Evolutionary conservation across 1,284 basidiomycete genomes (phyloP).

Genomic region (Phlebopus sp.): DNA sequence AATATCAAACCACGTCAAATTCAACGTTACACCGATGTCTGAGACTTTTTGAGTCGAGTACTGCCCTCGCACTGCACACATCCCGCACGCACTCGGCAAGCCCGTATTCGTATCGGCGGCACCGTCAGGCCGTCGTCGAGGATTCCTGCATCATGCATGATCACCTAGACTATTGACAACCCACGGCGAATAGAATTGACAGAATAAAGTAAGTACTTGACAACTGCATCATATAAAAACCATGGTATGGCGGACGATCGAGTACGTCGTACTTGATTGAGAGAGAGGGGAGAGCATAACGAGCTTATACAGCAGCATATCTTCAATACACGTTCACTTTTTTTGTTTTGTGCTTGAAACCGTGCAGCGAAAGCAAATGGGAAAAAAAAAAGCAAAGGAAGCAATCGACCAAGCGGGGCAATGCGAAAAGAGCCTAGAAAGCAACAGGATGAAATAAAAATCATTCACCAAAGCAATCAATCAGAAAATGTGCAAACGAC

Average conservation of each 20-base stretch:
- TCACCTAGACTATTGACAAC: too few species aligned
- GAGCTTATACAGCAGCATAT: slow-evolving; percentile 4
- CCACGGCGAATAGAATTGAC: slow-evolving; percentile 2
- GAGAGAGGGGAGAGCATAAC: slow-evolving; percentile 2
- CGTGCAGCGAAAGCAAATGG: too few species aligned
- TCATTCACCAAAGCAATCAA: background rate
- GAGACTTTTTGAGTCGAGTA: too few species aligned
- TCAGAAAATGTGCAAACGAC: background rate
- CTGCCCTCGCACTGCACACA: too few species aligned
- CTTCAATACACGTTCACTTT: slow-evolving; percentile 1
- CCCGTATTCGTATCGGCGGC: too few species aligned
- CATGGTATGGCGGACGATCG: background rate
- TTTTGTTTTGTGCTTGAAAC: background rate
- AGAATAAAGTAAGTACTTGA: slow-evolving; percentile 4
- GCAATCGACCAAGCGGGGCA: background rate
- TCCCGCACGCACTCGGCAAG: too few species aligned
- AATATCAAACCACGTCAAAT: too few species aligned
- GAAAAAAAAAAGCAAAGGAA: background rate
- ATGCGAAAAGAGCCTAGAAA: slow-evolving; percentile 5
- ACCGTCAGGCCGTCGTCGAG: too few species aligned
- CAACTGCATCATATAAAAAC: slow-evolving; percentile 3
- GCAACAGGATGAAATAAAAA: slow-evolving; percentile 1
- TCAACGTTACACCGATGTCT: too few species aligned
- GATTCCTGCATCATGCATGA: too few species aligned
- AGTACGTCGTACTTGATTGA: slow-evolving; percentile 2